Base-by-base conservation (phyloP, 2,329 filamentous ascomycete genomes). In the Penicillium sp. region DNA sequence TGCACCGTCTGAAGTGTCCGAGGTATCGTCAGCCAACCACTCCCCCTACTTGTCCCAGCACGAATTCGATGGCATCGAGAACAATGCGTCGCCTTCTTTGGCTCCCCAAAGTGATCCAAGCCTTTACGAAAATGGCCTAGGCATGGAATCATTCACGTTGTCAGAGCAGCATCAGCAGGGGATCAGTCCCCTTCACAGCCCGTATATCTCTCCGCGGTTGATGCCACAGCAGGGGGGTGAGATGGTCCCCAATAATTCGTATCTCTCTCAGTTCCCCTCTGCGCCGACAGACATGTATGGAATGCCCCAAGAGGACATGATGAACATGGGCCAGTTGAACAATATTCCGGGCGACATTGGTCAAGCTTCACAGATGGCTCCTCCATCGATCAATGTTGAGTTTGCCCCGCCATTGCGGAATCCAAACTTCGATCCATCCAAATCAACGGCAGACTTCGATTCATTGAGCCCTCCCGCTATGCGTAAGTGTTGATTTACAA, bases 321-420 rank as follows among this genome's bases (percentile, higher is more conserved):
- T 81, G 60, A 75, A 73, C 58, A 68, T 75, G 54, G 78, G 81
- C 63, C 76, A 66, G 37, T 56, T 81, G 38, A 78, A 73, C 57
- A 77, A 80, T 25, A 73, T 74, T n/a, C 76, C 76, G 25, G 73
- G 76, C 31, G 89, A 93, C 57, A 84, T 90, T 71, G 84, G 86
- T 6, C 86, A 84, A 70, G 86, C 84, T 46, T 85, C 87, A 50
- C 84, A 89, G 65, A 94, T 96, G 88, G 89, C 89, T 4, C 90
- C 93, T n/a, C 93, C 93, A 0, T 90, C 93, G 51, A 97, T 97
- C 75, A 96, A 94, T 71, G 94, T 97, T 67, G 90, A 96, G 71
- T 92, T 91, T 73, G 93, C 92, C 17, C 93, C 93, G 25, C 87
- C 87, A 9, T 85, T 89, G 52, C 79, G 84, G 57, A 85, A 85